A percentile compares a stretch with the other conserved stretches of the same genome.
phyloP scores from a whole-genome alignment of 1,284 basidiomycete species.

The Tilletia indica region DNA sequence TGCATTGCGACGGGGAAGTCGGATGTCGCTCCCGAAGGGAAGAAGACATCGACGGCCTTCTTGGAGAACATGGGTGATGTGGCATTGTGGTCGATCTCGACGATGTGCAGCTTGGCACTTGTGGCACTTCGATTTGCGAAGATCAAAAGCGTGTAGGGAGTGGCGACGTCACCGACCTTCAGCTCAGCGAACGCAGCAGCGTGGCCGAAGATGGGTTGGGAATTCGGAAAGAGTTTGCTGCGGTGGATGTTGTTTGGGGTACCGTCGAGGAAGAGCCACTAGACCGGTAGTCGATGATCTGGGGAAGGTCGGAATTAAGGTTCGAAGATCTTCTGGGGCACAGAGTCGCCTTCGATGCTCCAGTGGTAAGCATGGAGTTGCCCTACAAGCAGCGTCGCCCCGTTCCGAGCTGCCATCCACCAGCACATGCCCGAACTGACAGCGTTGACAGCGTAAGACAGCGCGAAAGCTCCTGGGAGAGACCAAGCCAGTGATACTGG shows the following conservation, averaged over 20 bases:
- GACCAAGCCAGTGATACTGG: slow-evolving; percentile 46
- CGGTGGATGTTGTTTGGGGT: slow-evolving; percentile 81
- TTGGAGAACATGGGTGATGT: slow-evolving; percentile 93
- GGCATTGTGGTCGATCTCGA: slow-evolving; percentile 94
- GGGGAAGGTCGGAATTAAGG: slow-evolving; percentile 89
- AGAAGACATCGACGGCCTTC: slow-evolving; percentile 98
- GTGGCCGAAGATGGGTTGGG: slow-evolving; percentile 97
- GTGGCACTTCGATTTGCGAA: slow-evolving; percentile 93
- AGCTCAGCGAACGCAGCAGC: slow-evolving; percentile 93
- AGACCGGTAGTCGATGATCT: slow-evolving; percentile 97
- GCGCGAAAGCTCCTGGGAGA: slow-evolving; percentile 45
- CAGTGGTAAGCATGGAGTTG: slow-evolving; percentile 66
- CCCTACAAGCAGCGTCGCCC: slow-evolving; percentile 39
- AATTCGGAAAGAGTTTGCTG: slow-evolving; percentile 66
- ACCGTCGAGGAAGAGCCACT: slow-evolving; percentile 95
- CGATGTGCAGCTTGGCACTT: slow-evolving; percentile 97
- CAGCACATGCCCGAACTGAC: slow-evolving; percentile 36
- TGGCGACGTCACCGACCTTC: slow-evolving; percentile 59
- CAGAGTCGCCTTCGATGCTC: slow-evolving; percentile 71
- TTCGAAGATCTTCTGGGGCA: slow-evolving; percentile 90
- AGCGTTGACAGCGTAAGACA: slow-evolving; percentile 41
- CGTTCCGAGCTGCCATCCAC: slow-evolving; percentile 32
- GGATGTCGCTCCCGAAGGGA: slow-evolving; percentile 94
- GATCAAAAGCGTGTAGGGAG: slow-evolving; percentile 76
- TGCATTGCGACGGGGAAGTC: slow-evolving; percentile 99